These are phyloP conservation scores for Fusarium armeniacum DNA, from an alignment of 2,329 filamentous ascomycete genomes.

Conservation along the genomic window DNA sequence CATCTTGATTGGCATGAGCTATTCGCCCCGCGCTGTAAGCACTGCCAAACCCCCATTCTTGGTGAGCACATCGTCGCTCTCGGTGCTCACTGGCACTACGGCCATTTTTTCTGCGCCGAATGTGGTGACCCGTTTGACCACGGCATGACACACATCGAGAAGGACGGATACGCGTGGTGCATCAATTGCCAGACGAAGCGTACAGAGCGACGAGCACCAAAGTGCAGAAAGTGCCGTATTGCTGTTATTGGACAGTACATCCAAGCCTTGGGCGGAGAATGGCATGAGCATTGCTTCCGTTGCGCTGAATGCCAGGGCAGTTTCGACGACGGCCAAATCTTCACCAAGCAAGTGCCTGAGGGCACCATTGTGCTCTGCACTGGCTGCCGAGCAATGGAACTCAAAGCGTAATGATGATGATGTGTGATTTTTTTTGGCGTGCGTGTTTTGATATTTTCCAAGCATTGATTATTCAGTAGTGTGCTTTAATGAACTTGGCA, in stretches of 20 bases:
- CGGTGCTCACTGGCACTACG: conserved; percentile 95
- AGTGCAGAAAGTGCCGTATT: conserved; percentile 86
- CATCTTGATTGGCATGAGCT: conserved; percentile 98
- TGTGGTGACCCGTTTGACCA: conserved; percentile 94
- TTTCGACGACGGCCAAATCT: conserved; percentile 76
- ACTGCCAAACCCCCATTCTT: conserved; percentile 95
- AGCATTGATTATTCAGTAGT: conserved; percentile 10
- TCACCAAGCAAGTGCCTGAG: conserved; percentile 67
- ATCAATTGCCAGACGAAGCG: conserved; percentile 91
- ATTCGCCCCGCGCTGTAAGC: conserved; percentile 93
- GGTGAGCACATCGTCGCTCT: conserved; percentile 95
- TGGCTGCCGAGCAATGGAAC: conserved; percentile 70
- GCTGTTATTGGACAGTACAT: conserved; percentile 93
- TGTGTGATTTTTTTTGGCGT: conserved; percentile 36
- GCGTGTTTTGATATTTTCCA: conserved; percentile 26
- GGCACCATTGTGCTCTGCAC: conserved; percentile 71
- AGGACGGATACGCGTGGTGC: conserved; percentile 98
- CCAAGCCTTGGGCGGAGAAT: conserved; percentile 88
- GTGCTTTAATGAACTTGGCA: conserved; percentile 19
- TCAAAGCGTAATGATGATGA: conserved; percentile 63
- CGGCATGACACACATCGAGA: conserved; percentile 83
- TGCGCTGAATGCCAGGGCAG: conserved; percentile 75
- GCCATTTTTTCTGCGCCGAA: conserved; percentile 99
- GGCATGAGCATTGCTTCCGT: conserved; percentile 93
- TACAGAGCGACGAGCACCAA: conserved; percentile 87